A percentile compares a stretch with the other conserved stretches of the same genome.
Conservation (phyloP, 768 basidiomycete species). For the Phaeolepiota aurea region DNA sequence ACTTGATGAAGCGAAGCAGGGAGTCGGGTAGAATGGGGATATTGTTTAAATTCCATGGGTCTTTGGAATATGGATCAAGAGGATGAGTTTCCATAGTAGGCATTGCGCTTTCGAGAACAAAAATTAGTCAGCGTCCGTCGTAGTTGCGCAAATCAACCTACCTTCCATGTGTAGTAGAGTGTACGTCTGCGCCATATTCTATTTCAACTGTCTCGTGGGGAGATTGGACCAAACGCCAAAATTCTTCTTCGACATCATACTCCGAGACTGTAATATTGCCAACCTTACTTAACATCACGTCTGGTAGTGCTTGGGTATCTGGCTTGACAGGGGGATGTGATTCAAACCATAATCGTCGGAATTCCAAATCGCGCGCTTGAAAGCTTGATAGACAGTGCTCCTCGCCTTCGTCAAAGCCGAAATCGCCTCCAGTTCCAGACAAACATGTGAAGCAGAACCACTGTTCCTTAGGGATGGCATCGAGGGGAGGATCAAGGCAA, state of each 20-base stretch:
- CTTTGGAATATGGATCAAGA: slow-evolving; percentile 74
- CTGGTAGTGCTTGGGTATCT: slow-evolving; percentile 34
- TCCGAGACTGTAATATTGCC: slow-evolving; percentile 71
- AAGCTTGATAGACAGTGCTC: slow-evolving; percentile 91
- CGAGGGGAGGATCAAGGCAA: slow-evolving; percentile 89
- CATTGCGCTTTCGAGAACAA: slow-evolving; percentile 70
- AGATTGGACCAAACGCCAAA: slow-evolving; percentile 93
- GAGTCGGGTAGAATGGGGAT: slow-evolving; percentile 91
- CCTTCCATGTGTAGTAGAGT: slow-evolving; percentile 97
- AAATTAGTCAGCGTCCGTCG: slow-evolving; percentile 4
- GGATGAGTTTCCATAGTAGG: slow-evolving; percentile 94
- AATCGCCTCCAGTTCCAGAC: slow-evolving; percentile 88
- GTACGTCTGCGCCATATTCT: slow-evolving; percentile 99
- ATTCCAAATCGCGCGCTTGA: slow-evolving; percentile 84
- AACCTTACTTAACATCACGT: slow-evolving; percentile 39
- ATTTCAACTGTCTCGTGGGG: slow-evolving; percentile 90
- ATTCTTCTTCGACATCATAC: slow-evolving; percentile 88
- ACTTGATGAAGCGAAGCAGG: slow-evolving; percentile 93
- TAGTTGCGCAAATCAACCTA: slow-evolving; percentile 22
- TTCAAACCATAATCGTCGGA: slow-evolving; percentile 84
- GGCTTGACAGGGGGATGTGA: slow-evolving; percentile 50
- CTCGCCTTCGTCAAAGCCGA: slow-evolving; percentile 96
- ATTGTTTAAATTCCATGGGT: slow-evolving; percentile 98
- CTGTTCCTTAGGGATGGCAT: slow-evolving; percentile 80
- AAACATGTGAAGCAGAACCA: slow-evolving; percentile 96